Evolutionary conservation across 2,329 filamentous ascomycete genomes (phyloP).

Genomic region (Aspergillus uvarum): DNA sequence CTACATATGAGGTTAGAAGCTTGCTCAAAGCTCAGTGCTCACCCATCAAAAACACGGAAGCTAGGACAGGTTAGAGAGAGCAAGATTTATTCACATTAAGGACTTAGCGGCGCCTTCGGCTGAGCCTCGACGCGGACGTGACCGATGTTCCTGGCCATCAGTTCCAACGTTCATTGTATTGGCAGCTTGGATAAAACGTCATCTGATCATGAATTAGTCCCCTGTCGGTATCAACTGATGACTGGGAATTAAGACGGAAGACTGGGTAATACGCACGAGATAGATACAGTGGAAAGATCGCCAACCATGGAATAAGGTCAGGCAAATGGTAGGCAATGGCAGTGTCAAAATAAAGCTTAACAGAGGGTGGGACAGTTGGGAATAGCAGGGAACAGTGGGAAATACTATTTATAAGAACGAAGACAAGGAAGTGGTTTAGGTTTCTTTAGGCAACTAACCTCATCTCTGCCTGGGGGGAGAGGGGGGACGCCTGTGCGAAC

Average conservation of each 20-base stretch:
- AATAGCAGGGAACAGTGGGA: background rate
- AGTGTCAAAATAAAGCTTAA: background rate
- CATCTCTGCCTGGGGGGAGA: conserved; percentile 7
- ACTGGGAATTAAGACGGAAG: background rate
- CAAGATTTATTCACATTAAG: background rate
- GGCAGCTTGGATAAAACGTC: conserved; percentile 18
- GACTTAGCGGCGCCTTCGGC: background rate
- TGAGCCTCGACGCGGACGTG: conserved; percentile 15
- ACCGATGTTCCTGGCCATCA: conserved; percentile 17
- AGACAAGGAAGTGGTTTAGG: conserved; percentile 5
- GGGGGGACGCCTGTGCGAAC: background rate
- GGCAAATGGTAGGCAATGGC: background rate
- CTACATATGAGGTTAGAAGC: conserved; percentile 14
- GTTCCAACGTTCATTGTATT: conserved; percentile 23
- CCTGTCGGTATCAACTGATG: background rate
- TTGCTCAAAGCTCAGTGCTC: background rate
- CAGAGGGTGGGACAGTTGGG: background rate
- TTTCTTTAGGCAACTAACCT: conserved; percentile 13
- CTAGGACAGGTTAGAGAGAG: background rate
- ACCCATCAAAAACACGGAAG: background rate
- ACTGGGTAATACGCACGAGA: conserved; percentile 8
- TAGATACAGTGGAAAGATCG: background rate
- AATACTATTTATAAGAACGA: conserved; percentile 11
- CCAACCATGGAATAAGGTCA: background rate
- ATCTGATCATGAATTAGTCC: conserved; percentile 18